Percentiles rank a stretch among this genome's conserved stretches.
Conservation (phyloP, 345 rosid species). For the Pistacia vera region DNA sequence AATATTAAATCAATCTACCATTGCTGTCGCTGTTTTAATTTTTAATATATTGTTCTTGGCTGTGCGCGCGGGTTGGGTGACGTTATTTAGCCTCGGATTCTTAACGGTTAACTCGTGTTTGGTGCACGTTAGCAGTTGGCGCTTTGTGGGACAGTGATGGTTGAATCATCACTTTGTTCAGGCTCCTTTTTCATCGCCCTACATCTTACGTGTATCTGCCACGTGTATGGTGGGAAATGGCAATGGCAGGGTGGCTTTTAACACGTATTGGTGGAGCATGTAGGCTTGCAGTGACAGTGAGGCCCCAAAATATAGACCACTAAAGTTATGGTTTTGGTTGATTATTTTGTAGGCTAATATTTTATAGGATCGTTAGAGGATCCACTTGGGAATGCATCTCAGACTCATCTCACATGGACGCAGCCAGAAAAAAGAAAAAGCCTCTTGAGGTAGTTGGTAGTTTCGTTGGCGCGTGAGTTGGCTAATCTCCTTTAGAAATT, state of each 20-base stretch:
- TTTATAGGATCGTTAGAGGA: not conserved
- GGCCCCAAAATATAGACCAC: not conserved
- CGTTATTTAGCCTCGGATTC: slow-evolving; percentile 16
- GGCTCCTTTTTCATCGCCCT: not conserved
- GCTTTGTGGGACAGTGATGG: not conserved
- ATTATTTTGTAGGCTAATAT: not conserved
- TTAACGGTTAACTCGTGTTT: not conserved
- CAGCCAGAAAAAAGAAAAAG: too few relatives aligned
- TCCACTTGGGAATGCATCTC: too few relatives aligned
- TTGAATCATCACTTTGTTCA: not conserved
- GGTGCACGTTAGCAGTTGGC: slow-evolving; percentile 15
- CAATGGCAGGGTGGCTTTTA: not conserved
- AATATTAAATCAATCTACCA: not conserved
- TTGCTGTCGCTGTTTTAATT: too few relatives aligned
- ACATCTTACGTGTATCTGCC: not conserved
- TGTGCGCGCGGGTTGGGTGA: slow-evolving; percentile 22
- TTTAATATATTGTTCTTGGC: slow-evolving; percentile 3
- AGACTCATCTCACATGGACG: too few relatives aligned
- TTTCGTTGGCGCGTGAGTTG: too few relatives aligned
- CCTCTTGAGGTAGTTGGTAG: too few relatives aligned
- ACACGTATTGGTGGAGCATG: not conserved
- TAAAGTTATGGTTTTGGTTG: not conserved
- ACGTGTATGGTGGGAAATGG: slow-evolving; percentile 8
- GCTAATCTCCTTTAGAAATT: too few relatives aligned
- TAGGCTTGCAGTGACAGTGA: not conserved